Evolutionary conservation across 225 moss, liverwort and hornwort species (phyloP), one percentile per base, ranked within the genome.

Genomic region (Rhytidiadelphus loreus): DNA sequence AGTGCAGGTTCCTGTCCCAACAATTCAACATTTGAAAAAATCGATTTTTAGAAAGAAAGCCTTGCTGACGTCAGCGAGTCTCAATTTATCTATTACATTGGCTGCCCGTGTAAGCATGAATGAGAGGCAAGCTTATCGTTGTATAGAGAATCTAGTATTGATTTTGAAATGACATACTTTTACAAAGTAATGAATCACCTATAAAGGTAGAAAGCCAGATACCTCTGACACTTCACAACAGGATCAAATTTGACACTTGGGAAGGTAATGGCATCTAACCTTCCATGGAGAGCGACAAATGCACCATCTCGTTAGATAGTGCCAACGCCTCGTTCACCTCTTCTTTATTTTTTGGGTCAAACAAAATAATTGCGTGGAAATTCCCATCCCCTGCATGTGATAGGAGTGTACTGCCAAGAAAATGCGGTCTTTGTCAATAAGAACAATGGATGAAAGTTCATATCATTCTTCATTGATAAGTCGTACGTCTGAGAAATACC

Each of bases 341-440:
- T 86, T 92, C 92, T 88, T 92, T 87, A 37, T 92, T 94, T 48
- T 87, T 85, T 76, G 96, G 96, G 87, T 96, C 93, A 86, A 97
- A 97, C 83, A 99, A 85, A 64, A 99, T 95, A 83, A 94, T 89
- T 61, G 93, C 85, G 70, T 99, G 99, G 78, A 97, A 97, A 84
- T 99, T 99, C 18, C 99, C 99, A 87, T 99, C 99, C 77, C 99
- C 99, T 77, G 99, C 99, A 93, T 99, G 99, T 83, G 96, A 94
- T 72, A 99, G 50, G 57, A 99, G 91, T 71, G 93, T 85, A 90
- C 98, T 97, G 96, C 85, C 86, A 88, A 86, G 58, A 83, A 83
- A 78, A 75, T 32, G 65, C 70, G 58, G 74, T 44, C 56, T 28
- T 66, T 53, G 72, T 90, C 84, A 90, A 61, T 16, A 30, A 84